phyloP scores from a whole-genome alignment of 129 eudicot genomes.

The Rutidosis leptorrhynchoides region DNA sequence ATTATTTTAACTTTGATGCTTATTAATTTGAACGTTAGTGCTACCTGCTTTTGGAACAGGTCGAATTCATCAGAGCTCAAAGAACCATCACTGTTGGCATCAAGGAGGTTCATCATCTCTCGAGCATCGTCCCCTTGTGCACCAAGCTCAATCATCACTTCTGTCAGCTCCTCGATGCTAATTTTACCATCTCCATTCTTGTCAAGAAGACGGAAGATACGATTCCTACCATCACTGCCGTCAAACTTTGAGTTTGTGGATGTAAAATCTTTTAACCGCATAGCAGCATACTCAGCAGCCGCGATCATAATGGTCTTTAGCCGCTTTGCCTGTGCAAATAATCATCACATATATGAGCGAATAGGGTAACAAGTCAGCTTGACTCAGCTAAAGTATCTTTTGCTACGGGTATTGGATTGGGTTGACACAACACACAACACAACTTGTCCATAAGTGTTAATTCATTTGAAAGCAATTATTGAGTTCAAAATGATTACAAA shows the following conservation, averaged over 20 bases:
- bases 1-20: background rate
- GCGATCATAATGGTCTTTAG: constrained; percentile 94
- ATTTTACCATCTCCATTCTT: constrained; percentile 98
- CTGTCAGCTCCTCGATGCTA: constrained; percentile 93
- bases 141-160: constrained; percentile 94
- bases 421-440: background rate
- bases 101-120: constrained; percentile 94
- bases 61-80: constrained; percentile 90
- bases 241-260: constrained; percentile 44
- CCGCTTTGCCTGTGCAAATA: constrained; percentile 66
- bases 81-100: constrained; percentile 91
- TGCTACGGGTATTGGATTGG: background rate
- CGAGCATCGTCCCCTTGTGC: constrained; percentile 90
- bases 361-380: background rate
- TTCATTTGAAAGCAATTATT: background rate
- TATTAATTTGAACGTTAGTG: background rate
- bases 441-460: background rate
- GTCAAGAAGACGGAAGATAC: constrained; percentile 74
- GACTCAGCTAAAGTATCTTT: background rate
- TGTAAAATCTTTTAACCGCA: constrained; percentile 79
- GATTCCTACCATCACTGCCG: constrained; percentile 51
- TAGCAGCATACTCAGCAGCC: constrained; percentile 92
- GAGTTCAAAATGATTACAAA: background rate
- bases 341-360: background rate
- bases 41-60: constrained; percentile 82